Base-by-base conservation (phyloP, 805 yeast species). In the Saitoella complicata region DNA sequence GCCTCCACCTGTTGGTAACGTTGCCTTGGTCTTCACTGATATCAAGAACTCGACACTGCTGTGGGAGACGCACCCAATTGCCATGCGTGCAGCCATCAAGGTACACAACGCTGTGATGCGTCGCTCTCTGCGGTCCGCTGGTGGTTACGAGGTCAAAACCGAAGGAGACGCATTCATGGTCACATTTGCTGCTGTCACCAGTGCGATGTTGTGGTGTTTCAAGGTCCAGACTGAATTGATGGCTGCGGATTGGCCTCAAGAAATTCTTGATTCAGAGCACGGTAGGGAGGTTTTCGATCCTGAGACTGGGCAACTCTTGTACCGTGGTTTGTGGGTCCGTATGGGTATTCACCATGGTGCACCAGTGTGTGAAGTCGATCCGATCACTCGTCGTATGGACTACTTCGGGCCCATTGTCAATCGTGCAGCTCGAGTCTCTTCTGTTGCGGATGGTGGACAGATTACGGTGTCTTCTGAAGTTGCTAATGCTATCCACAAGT, bases 121-220 rank as follows among this genome's bases (percentile, higher is more conserved):
- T 57, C 73, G 97, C 42, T 93, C 85, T 53, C 65, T 91, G 50
- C 73, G 95, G 53, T 78, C 87, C 41, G 84, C 83, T 57, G 96
- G 97, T 34, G 99, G 98, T 1, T 91, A 91, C 59, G 99, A 91
- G 60, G 98, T 91, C 31, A 91, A 91, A 60, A 91, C 96, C 1
- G 99, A 91, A 75, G 99, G 99, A 58, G 99, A 91, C 69, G 95
- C 98, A 0, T 91, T 91, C 55, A 87, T 91, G 84, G 96, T 91
- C 9, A 84, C 96, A 8, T 91, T 91, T 61, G 94, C 95, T 0
- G 79, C 94, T 0, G 88, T 94, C 0, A 75, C 88, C 0, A 71
- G 88, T 12, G 97, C 97, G 0, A 66, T 91, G 49, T 68, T 85
- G 35, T 91, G 98, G 97, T 85, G 96, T 66, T 78, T 87, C 59